Base-by-base conservation (phyloP, 1,284 basidiomycete genomes). In the Meira nashicola region DNA sequence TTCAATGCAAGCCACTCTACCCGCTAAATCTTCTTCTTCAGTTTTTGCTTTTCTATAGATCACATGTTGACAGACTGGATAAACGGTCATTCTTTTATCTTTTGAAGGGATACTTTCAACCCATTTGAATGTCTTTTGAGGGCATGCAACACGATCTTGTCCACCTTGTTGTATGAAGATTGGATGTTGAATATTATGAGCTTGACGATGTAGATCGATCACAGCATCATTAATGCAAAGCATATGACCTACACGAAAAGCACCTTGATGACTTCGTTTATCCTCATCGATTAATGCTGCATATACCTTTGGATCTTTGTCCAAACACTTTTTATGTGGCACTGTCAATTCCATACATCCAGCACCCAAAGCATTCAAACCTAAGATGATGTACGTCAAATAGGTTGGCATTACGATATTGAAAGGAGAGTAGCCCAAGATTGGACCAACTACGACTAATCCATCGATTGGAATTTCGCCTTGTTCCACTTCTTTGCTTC, bases 221-320 rank as follows among this genome's bases (percentile, higher is more conserved):
- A 73, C 68, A 8, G 63, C 73, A 9, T 62, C 40, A 21, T 62
- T 57, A 51, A 76, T 63, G 39, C 53, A 55, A 17, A 41, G 10
- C 21, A 55, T 10, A 53, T 76, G 74, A 12, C 71, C 73, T 28
- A 72, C 59, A 11, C 74, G 71, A 62, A 76, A 76, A 1, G 71
- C 61, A 11, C 74, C 74, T 49, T 73, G 64, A 52, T 76, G 74
- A 19, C 66, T 66, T 4, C 74, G 62, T 15, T 63, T 67, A 65
- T 75, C 74, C 52, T 71, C 66, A 55, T 69, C 71, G 46, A 76
- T 63, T 4, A 76, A 60, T 14, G 65, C 62, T 51, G 73, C 68
- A 63, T 76, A 76, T 23, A 76, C 74, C 50, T 75, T 75, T 8
- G 73, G 73, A 52, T 76, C 74, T 54, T 70, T 71, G 55, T 76